Percentiles rank a stretch among this genome's conserved stretches.
Conservation (phyloP, 352 stramenopile species). For the Phytophthora tentaculata region DNA sequence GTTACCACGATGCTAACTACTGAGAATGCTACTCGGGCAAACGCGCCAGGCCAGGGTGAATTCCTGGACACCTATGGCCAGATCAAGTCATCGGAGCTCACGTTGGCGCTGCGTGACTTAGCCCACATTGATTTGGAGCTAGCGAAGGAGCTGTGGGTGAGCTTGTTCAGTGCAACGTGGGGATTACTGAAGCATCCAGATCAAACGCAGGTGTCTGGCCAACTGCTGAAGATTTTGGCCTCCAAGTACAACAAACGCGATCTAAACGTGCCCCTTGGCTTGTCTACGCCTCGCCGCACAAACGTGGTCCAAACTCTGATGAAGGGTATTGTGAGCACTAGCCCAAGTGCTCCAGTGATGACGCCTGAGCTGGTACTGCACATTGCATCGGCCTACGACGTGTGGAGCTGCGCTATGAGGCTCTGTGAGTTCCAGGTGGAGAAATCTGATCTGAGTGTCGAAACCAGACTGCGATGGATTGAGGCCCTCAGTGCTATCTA, state of each 20-base stretch:
- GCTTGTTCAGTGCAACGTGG: slow-evolving; percentile 75
- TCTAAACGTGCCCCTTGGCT: slow-evolving; percentile 70
- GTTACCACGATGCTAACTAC: slow-evolving; percentile 10
- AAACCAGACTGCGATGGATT: slow-evolving; percentile 85
- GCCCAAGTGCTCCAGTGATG: slow-evolving; percentile 65
- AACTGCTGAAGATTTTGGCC: slow-evolving; percentile 80
- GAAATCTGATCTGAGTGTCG: slow-evolving; percentile 65
- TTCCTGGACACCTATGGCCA: slow-evolving; percentile 39
- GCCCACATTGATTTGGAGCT: slow-evolving; percentile 86
- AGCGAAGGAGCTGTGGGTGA: slow-evolving; percentile 84
- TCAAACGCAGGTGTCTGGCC: slow-evolving; percentile 61
- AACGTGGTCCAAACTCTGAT: slow-evolving; percentile 90
- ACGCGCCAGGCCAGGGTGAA: slow-evolving; percentile 24
- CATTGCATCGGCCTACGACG: slow-evolving; percentile 83
- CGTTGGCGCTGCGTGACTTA: slow-evolving; percentile 67
- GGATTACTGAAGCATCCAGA: slow-evolving; percentile 49
- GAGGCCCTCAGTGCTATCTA: slow-evolving; percentile 87
- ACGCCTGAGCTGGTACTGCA: slow-evolving; percentile 87
- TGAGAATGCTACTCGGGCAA: slow-evolving; percentile 7
- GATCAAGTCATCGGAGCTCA: slow-evolving; percentile 49
- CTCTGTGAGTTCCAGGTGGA: slow-evolving; percentile 89
- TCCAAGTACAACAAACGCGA: slow-evolving; percentile 91
- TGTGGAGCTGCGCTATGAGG: slow-evolving; percentile 72
- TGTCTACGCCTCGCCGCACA: slow-evolving; percentile 54
- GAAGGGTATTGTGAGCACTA: slow-evolving; percentile 71